These are phyloP conservation scores for Nigrograna mackinnonii DNA, from an alignment of 2,329 filamentous ascomycete genomes.

Conservation along the genomic window DNA sequence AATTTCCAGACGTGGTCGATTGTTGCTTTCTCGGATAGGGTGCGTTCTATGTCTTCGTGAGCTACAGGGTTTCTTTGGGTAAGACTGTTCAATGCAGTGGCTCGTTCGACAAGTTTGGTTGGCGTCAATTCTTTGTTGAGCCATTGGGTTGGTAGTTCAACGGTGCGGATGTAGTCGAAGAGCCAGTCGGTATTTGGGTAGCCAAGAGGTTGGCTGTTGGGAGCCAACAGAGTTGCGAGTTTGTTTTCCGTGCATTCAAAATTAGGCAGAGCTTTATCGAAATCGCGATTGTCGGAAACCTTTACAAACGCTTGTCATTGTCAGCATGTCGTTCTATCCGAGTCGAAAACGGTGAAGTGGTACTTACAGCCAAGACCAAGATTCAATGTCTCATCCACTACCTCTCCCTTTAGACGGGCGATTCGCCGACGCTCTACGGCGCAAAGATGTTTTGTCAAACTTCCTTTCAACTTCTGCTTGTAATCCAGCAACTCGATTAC, in stretches of 20 bases:
- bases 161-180: constrained; percentile 7
- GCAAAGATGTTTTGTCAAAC: constrained; percentile 35
- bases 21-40: neutral
- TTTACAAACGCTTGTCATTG: constrained; percentile 18
- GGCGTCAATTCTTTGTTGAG: neutral
- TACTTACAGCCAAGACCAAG: constrained; percentile 22
- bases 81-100: neutral
- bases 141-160: neutral
- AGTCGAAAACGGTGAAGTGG: neutral
- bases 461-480: constrained; percentile 26
- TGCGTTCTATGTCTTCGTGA: neutral
- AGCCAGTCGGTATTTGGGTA: constrained; percentile 15
- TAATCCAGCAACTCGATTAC: constrained; percentile 25
- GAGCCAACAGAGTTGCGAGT: neutral
- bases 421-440: constrained; percentile 34
- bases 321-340: no score
- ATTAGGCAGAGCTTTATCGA: constrained; percentile 24
- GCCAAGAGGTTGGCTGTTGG: constrained; percentile 2
- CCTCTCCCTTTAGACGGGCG: constrained; percentile 30
- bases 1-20: neutral
- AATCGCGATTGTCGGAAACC: constrained; percentile 32
- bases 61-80: no score
- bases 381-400: constrained; percentile 19
- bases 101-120: neutral
- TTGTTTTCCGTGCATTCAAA: constrained; percentile 12